Conservation (phyloP, 306 rosid genomes). For the Dryas drummondii region DNA sequence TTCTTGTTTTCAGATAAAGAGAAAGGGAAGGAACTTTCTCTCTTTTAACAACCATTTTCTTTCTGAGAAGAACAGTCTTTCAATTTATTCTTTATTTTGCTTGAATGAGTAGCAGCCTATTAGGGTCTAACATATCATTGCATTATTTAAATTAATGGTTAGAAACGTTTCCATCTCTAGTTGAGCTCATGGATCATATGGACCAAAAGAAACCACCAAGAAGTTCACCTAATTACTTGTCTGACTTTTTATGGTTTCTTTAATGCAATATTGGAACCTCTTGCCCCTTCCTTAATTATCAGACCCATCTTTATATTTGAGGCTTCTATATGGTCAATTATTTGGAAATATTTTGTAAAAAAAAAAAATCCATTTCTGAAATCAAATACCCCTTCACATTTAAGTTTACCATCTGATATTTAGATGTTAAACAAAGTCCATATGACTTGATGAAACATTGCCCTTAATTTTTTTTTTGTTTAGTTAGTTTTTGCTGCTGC, state of each 20-base stretch:
- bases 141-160: background rate
- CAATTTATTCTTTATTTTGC: background rate
- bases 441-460: too few relatives aligned
- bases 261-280: background rate
- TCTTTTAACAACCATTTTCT: background rate
- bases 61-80: background rate
- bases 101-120: background rate
- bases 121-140: background rate
- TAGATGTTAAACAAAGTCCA: too few relatives aligned
- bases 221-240: constrained; percentile 14
- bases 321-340: background rate
- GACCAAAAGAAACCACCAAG: constrained; percentile 10
- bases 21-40: constrained; percentile 2
- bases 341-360: background rate
- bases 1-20: constrained; percentile 11
- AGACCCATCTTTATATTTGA: background rate
- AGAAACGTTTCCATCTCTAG: background rate
- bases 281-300: background rate
- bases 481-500: too few relatives aligned
- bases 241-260: background rate
- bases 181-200: constrained; percentile 2
- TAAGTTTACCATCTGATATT: background rate
- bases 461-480: too few relatives aligned
- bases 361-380: background rate
- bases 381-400: background rate